Evolutionary conservation across 2,329 filamentous ascomycete genomes (phyloP).

Genomic region (Pestalotiopsis sp.): DNA sequence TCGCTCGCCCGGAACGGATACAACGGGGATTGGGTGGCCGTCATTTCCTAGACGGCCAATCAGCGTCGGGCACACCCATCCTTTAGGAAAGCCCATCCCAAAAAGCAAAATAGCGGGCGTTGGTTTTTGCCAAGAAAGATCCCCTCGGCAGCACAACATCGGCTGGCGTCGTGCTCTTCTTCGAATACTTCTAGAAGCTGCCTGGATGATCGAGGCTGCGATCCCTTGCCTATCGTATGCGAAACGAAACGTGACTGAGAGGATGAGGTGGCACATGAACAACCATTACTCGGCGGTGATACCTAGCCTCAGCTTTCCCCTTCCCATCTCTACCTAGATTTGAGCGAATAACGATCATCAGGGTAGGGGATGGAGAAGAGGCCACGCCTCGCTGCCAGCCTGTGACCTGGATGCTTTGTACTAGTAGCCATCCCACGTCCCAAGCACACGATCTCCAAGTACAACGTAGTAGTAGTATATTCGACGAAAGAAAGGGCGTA

Average conservation of each 20-base stretch:
- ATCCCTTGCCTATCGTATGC: background rate
- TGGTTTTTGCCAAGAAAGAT: background rate
- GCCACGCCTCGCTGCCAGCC: background rate
- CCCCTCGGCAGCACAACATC: background rate
- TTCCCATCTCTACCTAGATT: no score
- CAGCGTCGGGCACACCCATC: background rate
- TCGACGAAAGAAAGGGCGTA: no score
- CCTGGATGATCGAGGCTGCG: background rate
- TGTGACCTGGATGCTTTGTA: background rate
- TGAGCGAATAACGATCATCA: no score
- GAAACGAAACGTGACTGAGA: no score
- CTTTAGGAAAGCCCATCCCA: background rate
- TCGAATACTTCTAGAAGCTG: conserved; percentile 1
- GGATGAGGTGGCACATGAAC: no score
- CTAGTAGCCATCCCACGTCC: background rate
- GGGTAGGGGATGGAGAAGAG: background rate
- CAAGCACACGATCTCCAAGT: background rate
- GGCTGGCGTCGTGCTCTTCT: background rate
- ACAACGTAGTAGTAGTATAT: no score
- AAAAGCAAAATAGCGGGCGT: background rate
- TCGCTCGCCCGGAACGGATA: background rate
- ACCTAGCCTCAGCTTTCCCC: no score
- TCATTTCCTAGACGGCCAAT: background rate
- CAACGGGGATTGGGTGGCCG: background rate
- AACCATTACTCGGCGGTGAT: no score